Evolutionary conservation across 2,329 filamentous ascomycete species (phyloP), one percentile per base, ranked within the genome.

Genomic region (Neonectria hederae): DNA sequence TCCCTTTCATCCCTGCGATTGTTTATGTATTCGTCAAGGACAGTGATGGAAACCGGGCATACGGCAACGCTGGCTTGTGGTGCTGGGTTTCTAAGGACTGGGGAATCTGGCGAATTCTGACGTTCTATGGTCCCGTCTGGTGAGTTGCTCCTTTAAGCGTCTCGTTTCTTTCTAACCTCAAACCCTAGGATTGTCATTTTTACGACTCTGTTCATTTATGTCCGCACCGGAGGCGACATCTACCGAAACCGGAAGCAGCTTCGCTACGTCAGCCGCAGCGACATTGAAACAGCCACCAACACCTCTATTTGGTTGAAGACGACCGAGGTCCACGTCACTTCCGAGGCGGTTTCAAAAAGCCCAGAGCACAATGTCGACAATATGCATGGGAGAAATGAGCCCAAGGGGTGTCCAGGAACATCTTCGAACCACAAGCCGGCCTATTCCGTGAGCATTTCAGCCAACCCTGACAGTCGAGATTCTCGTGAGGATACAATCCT

Each of bases 401-500:
- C 24, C 30, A 4, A 35, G 3, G 26, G 48, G 19, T 26, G 32
- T 5, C 21, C 32, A 2, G 40, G 32, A 9, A 46, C 45, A 14
- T 42, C 38, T 9, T 32, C 30, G 13, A 51, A 32, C 2, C 19
- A 22, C n/a, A 32, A 32, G 10, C n/a, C 28, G 13, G 48, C 48
- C 8, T 59, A 59, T 17, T 59, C 56, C 0, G 56, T 59, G 7
- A 59, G 26, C 26, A 35, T 59, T 13, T 53, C 56, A 4, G 48
- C 56, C 82, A 94, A 70, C 92, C 94, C 74, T 84, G 87, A 57
- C 88, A 84, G 65, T 94, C 26, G 19, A 32, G 28, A 21, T 32
- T 32, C 48, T 13, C 26, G n/a, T 11, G 26, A 51, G 13, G 28
- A 21, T 32, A 21, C 28, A 2, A 26, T 28, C n/a, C 19, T 28